These are phyloP conservation scores for Chionographis japonica DNA, from an alignment of 106 monocot species.

Conservation along the genomic window DNA sequence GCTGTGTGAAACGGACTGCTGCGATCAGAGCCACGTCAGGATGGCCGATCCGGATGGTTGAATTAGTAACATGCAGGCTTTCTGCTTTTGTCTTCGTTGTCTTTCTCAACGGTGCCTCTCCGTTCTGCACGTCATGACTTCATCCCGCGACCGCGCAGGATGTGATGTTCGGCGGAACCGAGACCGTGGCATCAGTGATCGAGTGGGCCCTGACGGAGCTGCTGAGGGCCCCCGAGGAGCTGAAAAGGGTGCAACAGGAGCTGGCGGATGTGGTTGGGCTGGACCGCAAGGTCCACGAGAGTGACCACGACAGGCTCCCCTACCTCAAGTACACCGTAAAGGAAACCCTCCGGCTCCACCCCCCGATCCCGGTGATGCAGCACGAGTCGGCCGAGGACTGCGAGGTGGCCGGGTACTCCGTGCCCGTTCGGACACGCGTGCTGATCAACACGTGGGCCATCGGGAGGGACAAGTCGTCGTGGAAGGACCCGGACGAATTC, in stretches of 20 bases:
- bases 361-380: constrained; percentile 29
- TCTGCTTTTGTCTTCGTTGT: too few species aligned
- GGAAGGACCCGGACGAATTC: constrained; percentile 24
- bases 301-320: constrained; percentile 27
- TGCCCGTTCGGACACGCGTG: constrained; percentile 23
- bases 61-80: too few species aligned
- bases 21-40: too few species aligned
- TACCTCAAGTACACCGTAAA: constrained; percentile 31
- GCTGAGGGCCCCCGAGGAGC: constrained; percentile 19
- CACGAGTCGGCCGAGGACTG: constrained; percentile 29
- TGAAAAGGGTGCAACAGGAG: constrained; percentile 24
- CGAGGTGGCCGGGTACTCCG: constrained; percentile 22
- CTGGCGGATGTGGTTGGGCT: constrained; percentile 18
- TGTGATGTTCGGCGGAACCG: too few species aligned
- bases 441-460: constrained; percentile 41
- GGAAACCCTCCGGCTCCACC: constrained; percentile 9
- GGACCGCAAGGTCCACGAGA: constrained; percentile 23
- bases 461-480: constrained; percentile 15
- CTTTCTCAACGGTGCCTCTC: too few species aligned
- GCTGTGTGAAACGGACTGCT: too few species aligned
- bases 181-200: too few species aligned
- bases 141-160: too few species aligned
- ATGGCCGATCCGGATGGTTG: too few species aligned
- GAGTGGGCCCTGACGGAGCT: constrained; percentile 12
- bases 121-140: too few species aligned